phyloP scores from a whole-genome alignment of 1,284 basidiomycete genomes.

The Cryptococcus sp. region DNA sequence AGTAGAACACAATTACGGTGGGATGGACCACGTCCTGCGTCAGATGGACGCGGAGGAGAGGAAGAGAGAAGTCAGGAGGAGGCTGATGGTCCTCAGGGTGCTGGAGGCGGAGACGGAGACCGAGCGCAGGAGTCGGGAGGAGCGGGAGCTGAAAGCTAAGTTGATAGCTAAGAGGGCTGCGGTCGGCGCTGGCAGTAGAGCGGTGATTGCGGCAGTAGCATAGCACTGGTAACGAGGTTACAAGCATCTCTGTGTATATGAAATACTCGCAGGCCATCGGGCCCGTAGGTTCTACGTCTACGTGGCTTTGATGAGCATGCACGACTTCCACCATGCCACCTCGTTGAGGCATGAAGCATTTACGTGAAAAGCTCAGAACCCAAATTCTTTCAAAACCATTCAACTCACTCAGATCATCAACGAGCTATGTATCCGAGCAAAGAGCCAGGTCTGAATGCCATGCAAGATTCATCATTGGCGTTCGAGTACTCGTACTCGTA shows the following conservation, averaged over 20 bases:
- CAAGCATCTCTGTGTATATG: no score
- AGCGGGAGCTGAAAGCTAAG: constrained; percentile 32
- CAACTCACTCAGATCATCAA: no score
- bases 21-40: constrained; percentile 22
- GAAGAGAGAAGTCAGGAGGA: constrained; percentile 30
- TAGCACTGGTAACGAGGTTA: no score
- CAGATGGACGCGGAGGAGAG: constrained; percentile 28
- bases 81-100: constrained; percentile 38
- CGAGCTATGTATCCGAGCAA: no score
- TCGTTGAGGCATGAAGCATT: no score
- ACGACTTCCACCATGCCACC: no score
- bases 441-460: background rate
- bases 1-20: constrained; percentile 6
- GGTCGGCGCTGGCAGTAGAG: constrained; percentile 6
- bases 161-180: constrained; percentile 31
- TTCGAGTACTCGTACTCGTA: no score
- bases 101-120: constrained; percentile 31
- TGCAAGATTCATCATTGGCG: background rate
- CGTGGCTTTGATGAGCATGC: background rate
- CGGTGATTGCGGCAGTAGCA: background rate
- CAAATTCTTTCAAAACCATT: no score
- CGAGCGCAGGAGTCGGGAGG: constrained; percentile 34
- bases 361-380: no score
- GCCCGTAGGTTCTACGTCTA: no score
- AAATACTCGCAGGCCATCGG: no score